A percentile compares a stretch with the other conserved stretches of the same genome.
phyloP scores from a whole-genome alignment of 306 rosid species.

The Cucurbita ficifolia region DNA sequence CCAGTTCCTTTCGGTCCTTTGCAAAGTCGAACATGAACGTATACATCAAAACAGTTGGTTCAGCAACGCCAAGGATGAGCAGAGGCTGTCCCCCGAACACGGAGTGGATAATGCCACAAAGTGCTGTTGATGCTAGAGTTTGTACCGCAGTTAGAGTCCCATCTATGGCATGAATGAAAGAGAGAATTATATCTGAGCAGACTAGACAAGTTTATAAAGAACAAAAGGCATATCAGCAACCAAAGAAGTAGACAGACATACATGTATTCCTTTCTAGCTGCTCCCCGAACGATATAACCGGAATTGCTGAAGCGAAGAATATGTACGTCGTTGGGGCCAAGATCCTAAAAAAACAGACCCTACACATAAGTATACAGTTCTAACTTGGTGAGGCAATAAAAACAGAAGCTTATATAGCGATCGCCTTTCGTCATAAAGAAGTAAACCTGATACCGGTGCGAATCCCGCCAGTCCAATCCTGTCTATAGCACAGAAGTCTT shows the following conservation, averaged over 20 bases:
- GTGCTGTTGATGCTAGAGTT: slow-evolving; percentile 88
- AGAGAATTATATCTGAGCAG: slow-evolving; percentile 19
- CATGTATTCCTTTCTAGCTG: slow-evolving; percentile 83
- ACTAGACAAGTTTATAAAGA: slow-evolving; percentile 10
- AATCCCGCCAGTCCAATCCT: slow-evolving; percentile 84
- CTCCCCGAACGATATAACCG: slow-evolving; percentile 93
- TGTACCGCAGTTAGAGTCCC: slow-evolving; percentile 92
- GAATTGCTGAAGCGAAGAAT: slow-evolving; percentile 97
- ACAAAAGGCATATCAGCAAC: slow-evolving; percentile 9
- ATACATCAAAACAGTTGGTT: slow-evolving; percentile 94
- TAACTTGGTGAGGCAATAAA: slow-evolving; percentile 2
- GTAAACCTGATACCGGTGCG: slow-evolving; percentile 59
- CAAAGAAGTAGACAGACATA: slow-evolving; percentile 10
- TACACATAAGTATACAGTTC: neutral
- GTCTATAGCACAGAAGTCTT: slow-evolving; percentile 74
- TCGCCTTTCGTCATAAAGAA: neutral
- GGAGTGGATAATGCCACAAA: slow-evolving; percentile 81
- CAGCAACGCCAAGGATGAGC: slow-evolving; percentile 91
- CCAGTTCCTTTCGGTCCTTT: slow-evolving; percentile 75
- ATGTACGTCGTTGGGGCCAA: slow-evolving; percentile 94
- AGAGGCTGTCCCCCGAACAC: slow-evolving; percentile 90
- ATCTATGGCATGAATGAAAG: slow-evolving; percentile 32
- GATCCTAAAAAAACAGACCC: slow-evolving; percentile 37
- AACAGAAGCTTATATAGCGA: neutral
- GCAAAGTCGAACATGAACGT: slow-evolving; percentile 84